These are phyloP conservation scores for Nepenthes gracilis DNA, from an alignment of 148 eudicot genomes.

Conservation along the genomic window DNA sequence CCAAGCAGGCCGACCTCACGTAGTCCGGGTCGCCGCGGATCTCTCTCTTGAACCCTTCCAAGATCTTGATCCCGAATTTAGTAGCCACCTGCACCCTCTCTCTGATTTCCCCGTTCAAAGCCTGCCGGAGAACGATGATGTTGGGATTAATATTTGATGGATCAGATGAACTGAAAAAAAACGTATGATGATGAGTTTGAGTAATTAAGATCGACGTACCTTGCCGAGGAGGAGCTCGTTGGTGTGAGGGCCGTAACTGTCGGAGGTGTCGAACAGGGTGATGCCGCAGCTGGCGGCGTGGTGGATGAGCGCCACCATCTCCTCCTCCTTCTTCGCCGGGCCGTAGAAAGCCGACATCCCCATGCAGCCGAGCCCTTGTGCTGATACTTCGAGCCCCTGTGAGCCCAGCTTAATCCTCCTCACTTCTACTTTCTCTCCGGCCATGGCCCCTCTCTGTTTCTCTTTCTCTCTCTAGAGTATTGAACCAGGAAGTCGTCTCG, in stretches of 20 bases:
- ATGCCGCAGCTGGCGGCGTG: slow-evolving; percentile 3
- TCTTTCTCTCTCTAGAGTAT: no score
- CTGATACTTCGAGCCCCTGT: background rate
- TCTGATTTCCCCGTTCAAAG: background rate
- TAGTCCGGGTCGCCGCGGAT: background rate
- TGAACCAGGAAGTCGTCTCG: no score
- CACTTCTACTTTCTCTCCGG: background rate
- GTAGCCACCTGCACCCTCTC: slow-evolving; percentile 1
- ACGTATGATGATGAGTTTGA: no score
- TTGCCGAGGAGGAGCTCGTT: background rate
- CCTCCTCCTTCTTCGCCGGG: background rate
- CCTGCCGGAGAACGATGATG: background rate
- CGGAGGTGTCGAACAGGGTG: slow-evolving; percentile 1
- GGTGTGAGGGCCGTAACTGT: background rate
- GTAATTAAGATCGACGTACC: background rate
- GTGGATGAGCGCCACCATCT: slow-evolving; percentile 1
- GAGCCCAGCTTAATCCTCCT: slow-evolving; percentile 4
- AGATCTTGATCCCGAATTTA: background rate
- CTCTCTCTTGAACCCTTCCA: background rate
- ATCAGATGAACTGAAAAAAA: background rate
- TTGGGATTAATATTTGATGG: background rate
- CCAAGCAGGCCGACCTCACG: background rate
- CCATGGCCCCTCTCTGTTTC: background rate
- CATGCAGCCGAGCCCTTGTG: slow-evolving; percentile 4
- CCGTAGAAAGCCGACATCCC: background rate